These are phyloP conservation scores for Suhomyces kunorum DNA, from an alignment of 1,139 yeast genomes.

Conservation along the genomic window DNA sequence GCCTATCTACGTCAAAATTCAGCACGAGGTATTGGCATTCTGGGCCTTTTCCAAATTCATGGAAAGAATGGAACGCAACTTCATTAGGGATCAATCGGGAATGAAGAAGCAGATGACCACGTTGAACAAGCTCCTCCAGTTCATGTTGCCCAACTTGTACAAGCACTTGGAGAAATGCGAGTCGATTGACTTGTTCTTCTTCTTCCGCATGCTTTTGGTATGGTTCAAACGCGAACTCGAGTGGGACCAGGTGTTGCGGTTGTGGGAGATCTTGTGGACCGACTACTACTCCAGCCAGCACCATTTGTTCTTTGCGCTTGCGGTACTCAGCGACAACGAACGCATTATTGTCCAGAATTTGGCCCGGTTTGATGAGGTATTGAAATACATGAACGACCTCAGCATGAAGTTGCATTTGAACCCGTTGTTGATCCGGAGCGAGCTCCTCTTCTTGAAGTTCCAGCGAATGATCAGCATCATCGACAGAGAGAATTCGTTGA, in stretches of 20 bases:
- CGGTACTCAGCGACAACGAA: slow-evolving; percentile 84
- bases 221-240: slow-evolving; percentile 94
- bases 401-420: slow-evolving; percentile 73
- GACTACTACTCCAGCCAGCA: slow-evolving; percentile 83
- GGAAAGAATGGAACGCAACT: slow-evolving; percentile 96
- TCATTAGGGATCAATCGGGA: slow-evolving; percentile 87
- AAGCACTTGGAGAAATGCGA: slow-evolving; percentile 85
- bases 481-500: slow-evolving; percentile 54
- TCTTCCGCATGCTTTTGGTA: slow-evolving; percentile 89
- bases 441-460: slow-evolving; percentile 76
- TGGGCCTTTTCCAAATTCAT: slow-evolving; percentile 88
- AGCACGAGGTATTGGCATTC: slow-evolving; percentile 79
- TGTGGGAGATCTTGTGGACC: slow-evolving; percentile 94
- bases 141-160: slow-evolving; percentile 84
- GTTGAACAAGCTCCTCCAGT: slow-evolving; percentile 77
- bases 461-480: slow-evolving; percentile 75
- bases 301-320: slow-evolving; percentile 82
- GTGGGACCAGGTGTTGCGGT: slow-evolving; percentile 71
- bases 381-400: slow-evolving; percentile 89
- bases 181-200: slow-evolving; percentile 86
- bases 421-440: slow-evolving; percentile 77
- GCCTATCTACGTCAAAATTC: slow-evolving; percentile 75
- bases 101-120: slow-evolving; percentile 87
- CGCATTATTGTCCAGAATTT: slow-evolving; percentile 74
- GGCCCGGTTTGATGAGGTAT: slow-evolving; percentile 81